These are phyloP conservation scores for Vigna nakashimae DNA, from an alignment of 306 rosid species.

Conservation along the genomic window DNA sequence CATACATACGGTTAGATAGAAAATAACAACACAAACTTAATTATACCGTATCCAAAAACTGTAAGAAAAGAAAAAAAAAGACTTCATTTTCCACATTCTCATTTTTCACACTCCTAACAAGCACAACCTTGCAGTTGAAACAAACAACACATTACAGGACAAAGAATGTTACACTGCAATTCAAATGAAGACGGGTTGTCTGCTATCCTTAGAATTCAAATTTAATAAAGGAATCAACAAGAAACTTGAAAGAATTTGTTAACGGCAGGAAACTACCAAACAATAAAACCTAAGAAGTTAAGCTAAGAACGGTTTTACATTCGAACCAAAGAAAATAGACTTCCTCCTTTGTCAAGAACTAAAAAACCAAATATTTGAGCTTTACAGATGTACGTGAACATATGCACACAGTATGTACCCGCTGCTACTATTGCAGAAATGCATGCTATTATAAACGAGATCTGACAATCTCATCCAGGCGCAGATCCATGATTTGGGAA, in stretches of 20 bases:
- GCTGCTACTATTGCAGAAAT: constrained; percentile 24
- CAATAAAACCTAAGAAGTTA: constrained; percentile 34
- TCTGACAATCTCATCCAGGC: constrained; percentile 56
- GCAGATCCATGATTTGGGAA: constrained; percentile 70
- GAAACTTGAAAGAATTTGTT: constrained; percentile 47
- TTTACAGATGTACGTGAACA: constrained; percentile 51
- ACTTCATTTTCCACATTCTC: constrained; percentile 19
- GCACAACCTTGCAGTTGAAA: constrained; percentile 44
- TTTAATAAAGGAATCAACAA: constrained; percentile 35
- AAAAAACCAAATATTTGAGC: constrained; percentile 38
- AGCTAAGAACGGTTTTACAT: constrained; percentile 43
- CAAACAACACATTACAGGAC: constrained; percentile 35
- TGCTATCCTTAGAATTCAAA: constrained; percentile 36
- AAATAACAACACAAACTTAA: background rate
- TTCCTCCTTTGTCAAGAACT: constrained; percentile 43
- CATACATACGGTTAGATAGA: background rate
- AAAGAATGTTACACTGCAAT: constrained; percentile 37
- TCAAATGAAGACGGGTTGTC: constrained; percentile 22
- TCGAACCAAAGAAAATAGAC: constrained; percentile 43
- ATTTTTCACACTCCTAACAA: constrained; percentile 8
- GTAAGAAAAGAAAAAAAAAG: background rate
- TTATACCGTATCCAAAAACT: background rate
- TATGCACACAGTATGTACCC: constrained; percentile 49
- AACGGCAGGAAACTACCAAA: constrained; percentile 10
- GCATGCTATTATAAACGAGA: constrained; percentile 46